These are phyloP conservation scores for Venturia nashicola DNA, from an alignment of 2,329 filamentous ascomycete species.

Conservation along the genomic window DNA sequence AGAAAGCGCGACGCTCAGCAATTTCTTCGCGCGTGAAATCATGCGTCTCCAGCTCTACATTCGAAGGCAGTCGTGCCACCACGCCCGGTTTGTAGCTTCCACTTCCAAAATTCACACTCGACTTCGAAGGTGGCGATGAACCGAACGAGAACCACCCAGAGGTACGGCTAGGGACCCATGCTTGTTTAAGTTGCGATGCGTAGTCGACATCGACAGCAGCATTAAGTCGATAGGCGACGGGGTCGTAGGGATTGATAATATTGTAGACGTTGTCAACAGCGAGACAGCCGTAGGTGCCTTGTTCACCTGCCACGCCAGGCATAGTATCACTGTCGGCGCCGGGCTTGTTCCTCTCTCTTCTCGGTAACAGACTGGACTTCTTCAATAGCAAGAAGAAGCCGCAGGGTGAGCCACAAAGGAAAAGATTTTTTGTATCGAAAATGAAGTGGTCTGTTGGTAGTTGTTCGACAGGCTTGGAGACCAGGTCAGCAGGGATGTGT, in stretches of 20 bases:
- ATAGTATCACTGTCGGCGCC: constrained; percentile 53
- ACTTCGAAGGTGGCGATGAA: constrained; percentile 15
- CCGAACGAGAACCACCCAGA: constrained; percentile 31
- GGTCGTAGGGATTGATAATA: constrained; percentile 62
- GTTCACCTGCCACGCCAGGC: constrained; percentile 57
- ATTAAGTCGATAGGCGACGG: constrained; percentile 87
- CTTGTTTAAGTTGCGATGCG: constrained; percentile 61
- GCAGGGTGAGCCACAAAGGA: constrained; percentile 79
- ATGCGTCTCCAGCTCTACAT: constrained; percentile 86
- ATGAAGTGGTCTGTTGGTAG: constrained; percentile 53
- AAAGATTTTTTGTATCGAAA: constrained; percentile 82
- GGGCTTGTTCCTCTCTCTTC: constrained; percentile 63
- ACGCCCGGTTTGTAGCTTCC: constrained; percentile 17
- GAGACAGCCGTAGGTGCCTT: constrained; percentile 74
- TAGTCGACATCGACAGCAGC: constrained; percentile 77
- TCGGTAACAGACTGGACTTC: constrained; percentile 57
- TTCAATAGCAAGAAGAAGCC: constrained; percentile 90
- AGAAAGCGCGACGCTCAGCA: constrained; percentile 73
- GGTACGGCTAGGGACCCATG: constrained; percentile 64
- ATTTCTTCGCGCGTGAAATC: constrained; percentile 88
- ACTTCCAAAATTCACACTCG: background rate
- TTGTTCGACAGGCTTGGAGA: constrained; percentile 27
- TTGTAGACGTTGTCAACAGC: constrained; percentile 97
- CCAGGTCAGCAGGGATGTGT: constrained; percentile 36
- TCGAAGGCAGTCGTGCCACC: constrained; percentile 30